Percentiles rank a stretch among this genome's conserved stretches.
Evolutionary conservation across 2,329 filamentous ascomycete species (phyloP).

Genomic region (Alternaria hordeiaustralica): DNA sequence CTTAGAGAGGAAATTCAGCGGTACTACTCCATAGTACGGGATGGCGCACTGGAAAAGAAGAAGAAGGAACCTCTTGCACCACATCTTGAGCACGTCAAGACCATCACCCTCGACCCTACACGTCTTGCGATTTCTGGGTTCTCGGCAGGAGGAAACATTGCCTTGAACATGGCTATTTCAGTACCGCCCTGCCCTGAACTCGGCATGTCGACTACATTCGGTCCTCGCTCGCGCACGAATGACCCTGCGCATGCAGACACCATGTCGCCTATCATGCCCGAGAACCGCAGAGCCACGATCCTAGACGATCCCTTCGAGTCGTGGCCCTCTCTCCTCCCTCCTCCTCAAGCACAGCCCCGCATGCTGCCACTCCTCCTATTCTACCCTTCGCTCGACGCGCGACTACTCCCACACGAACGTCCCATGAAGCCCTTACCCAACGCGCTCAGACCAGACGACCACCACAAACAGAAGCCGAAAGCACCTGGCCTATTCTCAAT

Average conservation of each 20-base stretch:
- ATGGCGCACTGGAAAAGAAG: conserved; percentile 26
- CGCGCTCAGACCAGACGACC: conserved; percentile 42
- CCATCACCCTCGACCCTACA: conserved; percentile 47
- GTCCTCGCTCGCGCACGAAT: conserved; percentile 10
- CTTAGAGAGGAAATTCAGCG: conserved; percentile 46
- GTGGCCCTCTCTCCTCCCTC: conserved; percentile 49
- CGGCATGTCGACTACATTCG: conserved; percentile 15
- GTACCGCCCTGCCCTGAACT: conserved; percentile 41
- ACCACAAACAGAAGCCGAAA: conserved; percentile 34
- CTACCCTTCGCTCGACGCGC: conserved; percentile 52
- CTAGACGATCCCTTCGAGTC: conserved; percentile 39
- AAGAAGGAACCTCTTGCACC: conserved; percentile 15
- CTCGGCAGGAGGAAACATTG: conserved; percentile 57
- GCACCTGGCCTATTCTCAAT: conserved; percentile 48
- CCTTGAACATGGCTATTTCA: conserved; percentile 51
- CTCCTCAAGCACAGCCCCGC: conserved; percentile 40
- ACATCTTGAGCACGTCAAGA: conserved; percentile 28
- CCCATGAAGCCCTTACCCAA: conserved; percentile 46
- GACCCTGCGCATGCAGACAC: conserved; percentile 19
- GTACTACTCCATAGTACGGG: conserved; percentile 38
- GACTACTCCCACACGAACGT: conserved; percentile 51
- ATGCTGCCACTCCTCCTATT: conserved; percentile 52
- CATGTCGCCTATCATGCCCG: conserved; percentile 39
- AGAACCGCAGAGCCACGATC: conserved; percentile 35
- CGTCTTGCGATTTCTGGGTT: conserved; percentile 54